These are phyloP conservation scores for Hyphopichia buzzinii DNA, from an alignment of 1,139 yeast species.

Conservation along the genomic window DNA sequence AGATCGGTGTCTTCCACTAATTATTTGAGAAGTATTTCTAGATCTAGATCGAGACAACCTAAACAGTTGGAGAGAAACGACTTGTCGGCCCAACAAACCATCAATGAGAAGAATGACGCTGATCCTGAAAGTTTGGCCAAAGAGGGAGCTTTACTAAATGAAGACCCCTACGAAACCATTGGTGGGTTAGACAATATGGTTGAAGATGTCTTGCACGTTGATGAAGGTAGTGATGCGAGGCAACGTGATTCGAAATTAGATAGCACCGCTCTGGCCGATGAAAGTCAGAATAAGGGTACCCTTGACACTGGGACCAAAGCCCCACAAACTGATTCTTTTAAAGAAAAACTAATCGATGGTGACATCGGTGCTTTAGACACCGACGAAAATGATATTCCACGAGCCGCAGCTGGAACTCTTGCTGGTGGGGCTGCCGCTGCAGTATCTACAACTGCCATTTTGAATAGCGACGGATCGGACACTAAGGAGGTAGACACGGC, in stretches of 20 bases:
- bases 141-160: constrained; percentile 48
- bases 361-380: not conserved
- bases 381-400: constrained; percentile 2
- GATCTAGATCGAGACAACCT: constrained; percentile 56
- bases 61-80: constrained; percentile 32
- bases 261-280: not conserved
- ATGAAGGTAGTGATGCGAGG: constrained; percentile 4
- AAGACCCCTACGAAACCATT: constrained; percentile 44
- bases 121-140: constrained; percentile 36
- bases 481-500: constrained; percentile 6
- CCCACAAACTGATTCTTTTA: not conserved
- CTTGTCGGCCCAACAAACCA: constrained; percentile 8
- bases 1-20: constrained; percentile 41
- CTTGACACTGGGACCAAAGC: not conserved
- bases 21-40: constrained; percentile 59
- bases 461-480: constrained; percentile 1
- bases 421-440: constrained; percentile 4
- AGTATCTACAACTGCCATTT: constrained; percentile 1
- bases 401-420: not conserved
- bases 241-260: not conserved
- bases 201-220: constrained; percentile 32
- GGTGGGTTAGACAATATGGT: constrained; percentile 43
- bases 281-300: not conserved
- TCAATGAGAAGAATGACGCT: constrained; percentile 42
- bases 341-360: not conserved